Evolutionary conservation across 1,284 basidiomycete species (phyloP), one percentile per base, ranked within the genome.

Genomic region (Ganoderma boninense): DNA sequence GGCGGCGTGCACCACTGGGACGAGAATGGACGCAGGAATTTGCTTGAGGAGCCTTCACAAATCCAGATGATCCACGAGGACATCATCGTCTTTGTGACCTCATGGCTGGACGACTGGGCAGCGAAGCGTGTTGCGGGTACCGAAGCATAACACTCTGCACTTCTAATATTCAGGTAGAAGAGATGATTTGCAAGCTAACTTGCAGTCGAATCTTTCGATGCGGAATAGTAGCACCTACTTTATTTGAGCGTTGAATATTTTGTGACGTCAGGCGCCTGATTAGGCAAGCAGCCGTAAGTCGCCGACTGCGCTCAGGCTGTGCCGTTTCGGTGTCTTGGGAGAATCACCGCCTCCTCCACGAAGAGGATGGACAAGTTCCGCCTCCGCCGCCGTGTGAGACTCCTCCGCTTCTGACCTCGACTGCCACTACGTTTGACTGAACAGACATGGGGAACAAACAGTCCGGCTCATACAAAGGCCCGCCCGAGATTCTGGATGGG

Each of bases 1-100:
- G 86, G 89, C 69, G 95, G 87, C 23, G 94, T 97, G 2, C 96
- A 98, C 79, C 96, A 97, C 77, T 97, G 92, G 77, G 96, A 97
- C 76, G 95, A 97, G 82, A 93, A 94, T 77, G 96, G 96, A 0
- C 84, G 95, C n/a, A 77, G 77, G 13, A 84, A 95, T 72, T 83
- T 89, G 44, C 77, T 80, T 0, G 82, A 87, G 38, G 97, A 98
- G 78, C 97, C 97, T 0, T 77, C 82, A 11, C 87, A 95, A 74
- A 97, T 99, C 74, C 85, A 87, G 70, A 87, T 90, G 76, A 93
- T 98, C 62, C 97, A 99, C 76, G 81, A 82, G 54, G 90, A 97
- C 79, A 94, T 93, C 85, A 87, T 96, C 54, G 83, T 80, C 18
- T 98, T 98, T 79, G 95, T 98, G 29, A 83, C 82, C 70, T 87